Evolutionary conservation across 352 stramenopile species (phyloP).

Genomic region (Plasmopara muralis): DNA sequence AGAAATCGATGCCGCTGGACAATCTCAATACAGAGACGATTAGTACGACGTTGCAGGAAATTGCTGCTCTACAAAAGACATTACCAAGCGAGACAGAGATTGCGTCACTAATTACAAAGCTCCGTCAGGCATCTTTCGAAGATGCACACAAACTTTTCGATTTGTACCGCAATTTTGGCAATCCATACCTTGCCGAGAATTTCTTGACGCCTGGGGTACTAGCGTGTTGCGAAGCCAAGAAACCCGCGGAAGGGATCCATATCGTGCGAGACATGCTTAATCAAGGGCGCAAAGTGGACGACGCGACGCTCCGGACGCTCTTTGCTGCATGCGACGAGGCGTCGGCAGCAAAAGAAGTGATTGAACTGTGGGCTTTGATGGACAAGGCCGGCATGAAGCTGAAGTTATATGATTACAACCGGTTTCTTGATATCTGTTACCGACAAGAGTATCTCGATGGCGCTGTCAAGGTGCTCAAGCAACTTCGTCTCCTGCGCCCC

Average conservation of each 20-base stretch:
- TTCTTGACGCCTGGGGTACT: conserved; percentile 75
- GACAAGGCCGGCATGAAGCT: conserved; percentile 50
- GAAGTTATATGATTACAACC: conserved; percentile 53
- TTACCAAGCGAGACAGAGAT: conserved; percentile 63
- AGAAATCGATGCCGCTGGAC: conserved; percentile 26
- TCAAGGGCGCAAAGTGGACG: conserved; percentile 78
- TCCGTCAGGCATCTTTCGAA: conserved; percentile 65
- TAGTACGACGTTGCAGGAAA: conserved; percentile 66
- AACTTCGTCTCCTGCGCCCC: conserved; percentile 51
- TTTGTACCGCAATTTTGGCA: conserved; percentile 82
- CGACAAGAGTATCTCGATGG: conserved; percentile 70
- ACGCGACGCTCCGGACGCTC: conserved; percentile 61
- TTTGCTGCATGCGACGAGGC: conserved; percentile 68
- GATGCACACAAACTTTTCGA: conserved; percentile 77
- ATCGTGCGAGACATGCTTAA: conserved; percentile 82
- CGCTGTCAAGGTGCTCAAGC: conserved; percentile 69
- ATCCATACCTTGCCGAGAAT: conserved; percentile 75
- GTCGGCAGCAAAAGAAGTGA: conserved; percentile 48
- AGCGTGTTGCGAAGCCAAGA: conserved; percentile 72
- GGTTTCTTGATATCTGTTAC: conserved; percentile 73
- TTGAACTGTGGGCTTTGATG: conserved; percentile 71
- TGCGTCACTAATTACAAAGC: conserved; percentile 43
- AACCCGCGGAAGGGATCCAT: conserved; percentile 58
- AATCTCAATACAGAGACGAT: conserved; percentile 54
- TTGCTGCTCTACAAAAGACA: conserved; percentile 66